Conservation (phyloP, 257 asterid genomes). For the Solanum piurae region DNA sequence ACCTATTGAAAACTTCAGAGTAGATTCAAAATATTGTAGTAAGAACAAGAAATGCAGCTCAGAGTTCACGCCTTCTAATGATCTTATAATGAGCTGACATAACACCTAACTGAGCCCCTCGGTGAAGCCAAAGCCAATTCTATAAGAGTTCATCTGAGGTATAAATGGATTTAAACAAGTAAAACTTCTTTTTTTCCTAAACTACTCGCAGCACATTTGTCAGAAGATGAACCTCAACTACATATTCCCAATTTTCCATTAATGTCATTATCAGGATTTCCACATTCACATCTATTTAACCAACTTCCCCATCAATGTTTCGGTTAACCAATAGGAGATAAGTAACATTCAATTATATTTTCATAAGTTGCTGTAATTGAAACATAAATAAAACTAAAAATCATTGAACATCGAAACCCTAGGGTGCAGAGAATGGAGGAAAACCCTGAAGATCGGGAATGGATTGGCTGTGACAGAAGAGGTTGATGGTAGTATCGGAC, state of each 20-base stretch:
- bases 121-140: neutral
- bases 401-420: neutral
- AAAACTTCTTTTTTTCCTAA: neutral
- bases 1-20: neutral
- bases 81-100: neutral
- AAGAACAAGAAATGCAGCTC: neutral
- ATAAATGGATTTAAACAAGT: neutral
- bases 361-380: neutral
- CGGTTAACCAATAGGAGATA: neutral
- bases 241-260: neutral
- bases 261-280: neutral
- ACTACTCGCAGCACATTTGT: neutral
- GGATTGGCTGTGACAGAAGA: conserved; percentile 71
- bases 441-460: conserved; percentile 77
- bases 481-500: conserved; percentile 56
- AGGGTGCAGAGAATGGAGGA: neutral
- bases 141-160: neutral
- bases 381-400: neutral
- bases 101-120: neutral
- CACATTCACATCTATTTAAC: neutral
- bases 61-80: neutral
- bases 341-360: neutral
- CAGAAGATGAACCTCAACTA: neutral
- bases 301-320: neutral
- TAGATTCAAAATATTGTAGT: neutral